Evolutionary conservation across 176 grass and related monocot species (phyloP).

Genomic region (Phragmites australis): DNA sequence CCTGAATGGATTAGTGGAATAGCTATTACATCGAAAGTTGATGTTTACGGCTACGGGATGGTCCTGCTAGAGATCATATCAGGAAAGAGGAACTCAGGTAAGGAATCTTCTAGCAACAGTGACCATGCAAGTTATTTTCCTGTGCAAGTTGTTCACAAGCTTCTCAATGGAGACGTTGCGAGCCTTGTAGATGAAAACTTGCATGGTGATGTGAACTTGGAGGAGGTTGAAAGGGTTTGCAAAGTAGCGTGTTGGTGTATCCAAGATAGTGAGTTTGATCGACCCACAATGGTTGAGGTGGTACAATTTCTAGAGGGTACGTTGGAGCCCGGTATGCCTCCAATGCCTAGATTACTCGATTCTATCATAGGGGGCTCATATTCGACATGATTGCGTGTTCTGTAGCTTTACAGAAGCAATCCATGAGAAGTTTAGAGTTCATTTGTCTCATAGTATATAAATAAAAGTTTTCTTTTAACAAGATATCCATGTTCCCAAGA

Average conservation of each 20-base stretch:
- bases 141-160: conserved; percentile 15
- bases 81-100: conserved; percentile 19
- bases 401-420: too few relatives aligned
- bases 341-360: conserved; percentile 37
- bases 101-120: background rate
- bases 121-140: conserved; percentile 34
- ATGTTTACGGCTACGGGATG: conserved; percentile 48
- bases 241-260: conserved; percentile 57
- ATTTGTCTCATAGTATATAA: too few relatives aligned
- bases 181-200: conserved; percentile 34
- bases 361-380: background rate
- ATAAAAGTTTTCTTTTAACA: too few relatives aligned
- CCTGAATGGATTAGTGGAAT: conserved; percentile 41
- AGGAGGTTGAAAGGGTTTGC: conserved; percentile 43
- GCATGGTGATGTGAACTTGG: conserved; percentile 2
- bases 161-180: background rate
- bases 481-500: too few relatives aligned
- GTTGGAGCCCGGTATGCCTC: conserved; percentile 1
- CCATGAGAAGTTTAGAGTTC: too few relatives aligned
- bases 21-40: conserved; percentile 21
- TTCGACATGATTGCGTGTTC: background rate
- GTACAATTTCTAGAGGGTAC: conserved; percentile 38
- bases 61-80: conserved; percentile 43
- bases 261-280: conserved; percentile 39
- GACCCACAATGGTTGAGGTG: conserved; percentile 40